phyloP scores from a whole-genome alignment of 1,284 basidiomycete species.

The Schizophyllum commune region DNA sequence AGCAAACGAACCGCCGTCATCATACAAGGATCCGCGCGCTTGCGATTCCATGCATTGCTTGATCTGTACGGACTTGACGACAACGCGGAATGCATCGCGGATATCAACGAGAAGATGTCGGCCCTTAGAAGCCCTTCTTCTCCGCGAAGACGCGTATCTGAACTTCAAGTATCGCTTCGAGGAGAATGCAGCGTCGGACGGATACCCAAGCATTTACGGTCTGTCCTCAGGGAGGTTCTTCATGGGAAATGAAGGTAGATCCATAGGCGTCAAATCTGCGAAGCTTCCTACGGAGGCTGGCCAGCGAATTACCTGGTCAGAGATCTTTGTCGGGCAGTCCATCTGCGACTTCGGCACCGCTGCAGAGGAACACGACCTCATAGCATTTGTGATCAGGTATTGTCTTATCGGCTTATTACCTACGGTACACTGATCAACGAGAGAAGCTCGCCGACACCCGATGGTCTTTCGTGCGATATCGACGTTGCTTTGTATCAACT shows the following conservation, averaged over 20 bases:
- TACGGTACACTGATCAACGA: not conserved
- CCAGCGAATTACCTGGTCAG: not conserved
- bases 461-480: not conserved
- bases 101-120: not conserved
- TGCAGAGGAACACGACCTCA: not conserved
- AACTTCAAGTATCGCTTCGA: not conserved
- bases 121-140: not conserved
- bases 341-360: not conserved
- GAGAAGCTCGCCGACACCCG: not conserved
- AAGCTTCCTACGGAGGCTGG: not conserved
- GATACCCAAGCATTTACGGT: not conserved
- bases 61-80: not conserved
- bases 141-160: not conserved
- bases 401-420: not conserved
- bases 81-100: not conserved
- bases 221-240: not conserved
- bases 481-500: not conserved
- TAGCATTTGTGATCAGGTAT: not conserved
- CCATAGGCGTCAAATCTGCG: not conserved
- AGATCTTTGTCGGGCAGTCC: not conserved
- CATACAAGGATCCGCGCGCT: not conserved
- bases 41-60: not conserved
- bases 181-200: not conserved
- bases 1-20: not conserved
- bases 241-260: not conserved